Evolutionary conservation across 2,329 filamentous ascomycete genomes (phyloP).

Genomic region (Plectosphaerella sp.): DNA sequence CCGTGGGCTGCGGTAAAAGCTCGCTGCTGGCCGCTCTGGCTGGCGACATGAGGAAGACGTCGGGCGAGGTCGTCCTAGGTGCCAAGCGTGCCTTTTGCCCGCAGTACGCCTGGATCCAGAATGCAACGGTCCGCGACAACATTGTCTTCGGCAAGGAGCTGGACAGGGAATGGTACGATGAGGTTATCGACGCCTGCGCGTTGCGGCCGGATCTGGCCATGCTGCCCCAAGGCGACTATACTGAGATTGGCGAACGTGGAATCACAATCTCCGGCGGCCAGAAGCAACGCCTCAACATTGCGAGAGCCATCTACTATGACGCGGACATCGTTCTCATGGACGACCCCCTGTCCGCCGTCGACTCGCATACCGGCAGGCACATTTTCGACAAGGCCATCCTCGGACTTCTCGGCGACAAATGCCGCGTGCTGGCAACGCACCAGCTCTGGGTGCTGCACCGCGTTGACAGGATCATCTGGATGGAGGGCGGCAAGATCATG

Average conservation of each 20-base stretch:
- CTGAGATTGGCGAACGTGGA: conserved; percentile 91
- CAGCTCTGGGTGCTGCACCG: conserved; percentile 89
- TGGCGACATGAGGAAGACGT: conserved; percentile 86
- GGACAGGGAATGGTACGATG: conserved; percentile 72
- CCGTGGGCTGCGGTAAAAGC: conserved; percentile 86
- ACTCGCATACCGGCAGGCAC: conserved; percentile 65
- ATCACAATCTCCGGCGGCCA: conserved; percentile 95
- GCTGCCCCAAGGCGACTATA: conserved; percentile 82
- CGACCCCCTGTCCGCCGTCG: conserved; percentile 64
- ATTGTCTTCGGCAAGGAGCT: conserved; percentile 83
- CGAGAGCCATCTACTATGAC: conserved; percentile 70
- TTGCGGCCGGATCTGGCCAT: conserved; percentile 83
- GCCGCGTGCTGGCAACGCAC: conserved; percentile 87
- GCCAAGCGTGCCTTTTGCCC: conserved; percentile 86
- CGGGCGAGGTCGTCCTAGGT: conserved; percentile 69
- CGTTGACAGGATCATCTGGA: conserved; percentile 89
- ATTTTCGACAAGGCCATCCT: conserved; percentile 94
- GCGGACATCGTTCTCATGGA: conserved; percentile 66
- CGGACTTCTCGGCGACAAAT: conserved; percentile 83
- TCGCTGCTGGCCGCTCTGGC: conserved; percentile 85
- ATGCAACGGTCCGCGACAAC: conserved; percentile 80
- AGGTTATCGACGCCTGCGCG: conserved; percentile 84
- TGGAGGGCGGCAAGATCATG: conserved; percentile 80
- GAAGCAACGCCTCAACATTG: conserved; percentile 93
- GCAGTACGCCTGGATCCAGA: conserved; percentile 98